Percentiles rank a stretch among this genome's conserved stretches.
Evolutionary conservation across 106 monocot species (phyloP).

Genomic region (Triglochin maritima): DNA sequence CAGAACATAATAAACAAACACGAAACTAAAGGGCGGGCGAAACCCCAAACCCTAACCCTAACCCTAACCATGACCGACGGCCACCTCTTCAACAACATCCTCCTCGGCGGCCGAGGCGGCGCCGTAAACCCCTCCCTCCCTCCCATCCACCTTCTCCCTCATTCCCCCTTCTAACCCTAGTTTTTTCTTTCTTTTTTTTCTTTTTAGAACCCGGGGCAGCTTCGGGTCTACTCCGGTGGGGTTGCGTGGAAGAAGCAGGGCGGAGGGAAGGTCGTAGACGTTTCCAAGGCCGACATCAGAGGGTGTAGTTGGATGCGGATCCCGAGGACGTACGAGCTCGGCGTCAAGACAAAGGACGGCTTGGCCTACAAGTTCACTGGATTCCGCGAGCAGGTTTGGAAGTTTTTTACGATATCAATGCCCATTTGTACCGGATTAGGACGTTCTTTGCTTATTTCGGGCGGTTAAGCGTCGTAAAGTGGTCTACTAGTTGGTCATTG

Average conservation of each 20-base stretch:
- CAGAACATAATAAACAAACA: too few species aligned
- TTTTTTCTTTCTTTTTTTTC: neutral
- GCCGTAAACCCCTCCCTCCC: slow-evolving; percentile 22
- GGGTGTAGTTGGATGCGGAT: slow-evolving; percentile 86
- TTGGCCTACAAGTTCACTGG: slow-evolving; percentile 89
- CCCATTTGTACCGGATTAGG: neutral
- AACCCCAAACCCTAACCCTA: too few species aligned
- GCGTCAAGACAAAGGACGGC: slow-evolving; percentile 80
- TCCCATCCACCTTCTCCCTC: neutral
- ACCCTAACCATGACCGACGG: slow-evolving; percentile 47
- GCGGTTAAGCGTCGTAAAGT: too few species aligned
- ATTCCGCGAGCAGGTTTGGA: slow-evolving; percentile 78
- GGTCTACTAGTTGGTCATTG: too few species aligned
- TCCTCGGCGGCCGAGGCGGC: slow-evolving; percentile 77
- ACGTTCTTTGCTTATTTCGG: neutral
- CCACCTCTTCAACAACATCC: slow-evolving; percentile 72
- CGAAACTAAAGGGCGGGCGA: too few species aligned
- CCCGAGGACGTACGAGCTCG: slow-evolving; percentile 77
- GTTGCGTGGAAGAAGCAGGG: slow-evolving; percentile 90
- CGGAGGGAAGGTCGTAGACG: slow-evolving; percentile 79
- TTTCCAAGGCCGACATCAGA: slow-evolving; percentile 62
- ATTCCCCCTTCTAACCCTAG: neutral
- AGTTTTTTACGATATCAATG: neutral
- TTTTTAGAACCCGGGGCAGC: slow-evolving; percentile 81
- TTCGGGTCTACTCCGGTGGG: slow-evolving; percentile 73